phyloP scores from a whole-genome alignment of 2,329 filamentous ascomycete species.

The Colletotrichum euphorbiae region DNA sequence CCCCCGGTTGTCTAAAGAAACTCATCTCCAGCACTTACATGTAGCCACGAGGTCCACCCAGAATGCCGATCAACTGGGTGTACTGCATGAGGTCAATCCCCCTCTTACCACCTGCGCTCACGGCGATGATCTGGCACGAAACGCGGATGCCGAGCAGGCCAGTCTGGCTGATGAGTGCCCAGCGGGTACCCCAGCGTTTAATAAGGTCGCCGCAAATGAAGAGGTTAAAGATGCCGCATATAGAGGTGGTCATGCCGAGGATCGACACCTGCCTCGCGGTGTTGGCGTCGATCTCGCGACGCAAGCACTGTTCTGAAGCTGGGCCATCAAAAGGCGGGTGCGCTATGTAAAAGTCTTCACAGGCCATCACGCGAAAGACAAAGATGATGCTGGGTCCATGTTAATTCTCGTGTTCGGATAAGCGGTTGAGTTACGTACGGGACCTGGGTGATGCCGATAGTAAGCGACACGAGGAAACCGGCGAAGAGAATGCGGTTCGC shows the following conservation, averaged over 20 bases:
- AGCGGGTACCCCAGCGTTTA: slow-evolving; percentile 73
- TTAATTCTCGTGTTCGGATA: slow-evolving; percentile 5
- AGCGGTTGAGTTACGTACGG: slow-evolving; percentile 50
- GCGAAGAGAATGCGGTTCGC: slow-evolving; percentile 64
- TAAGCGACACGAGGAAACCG: slow-evolving; percentile 68
- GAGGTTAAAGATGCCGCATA: slow-evolving; percentile 76
- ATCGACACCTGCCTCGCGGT: slow-evolving; percentile 74
- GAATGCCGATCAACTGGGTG: slow-evolving; percentile 74
- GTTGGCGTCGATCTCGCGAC: slow-evolving; percentile 71
- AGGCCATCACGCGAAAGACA: slow-evolving; percentile 78
- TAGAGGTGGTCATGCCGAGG: slow-evolving; percentile 73
- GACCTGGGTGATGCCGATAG: slow-evolving; percentile 62
- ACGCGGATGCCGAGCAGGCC: slow-evolving; percentile 74
- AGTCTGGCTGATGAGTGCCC: slow-evolving; percentile 71
- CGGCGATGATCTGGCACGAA: slow-evolving; percentile 72
- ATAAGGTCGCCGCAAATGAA: slow-evolving; percentile 76
- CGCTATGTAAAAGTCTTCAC: slow-evolving; percentile 73
- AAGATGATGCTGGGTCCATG: slow-evolving; percentile 60
- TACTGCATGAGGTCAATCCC: slow-evolving; percentile 77
- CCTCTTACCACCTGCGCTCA: slow-evolving; percentile 67
- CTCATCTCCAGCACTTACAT: slow-evolving; percentile 53
- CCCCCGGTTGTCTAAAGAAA: accelerated
- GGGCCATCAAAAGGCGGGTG: slow-evolving; percentile 62
- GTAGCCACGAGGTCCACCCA: slow-evolving; percentile 77
- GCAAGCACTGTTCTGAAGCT: slow-evolving; percentile 66